These are phyloP conservation scores for bread wheat (Triticum aestivum) DNA, from an alignment of 176 grass and related monocot genomes.

Conservation along the genomic window IWGSC_CS_RefSeq_v2.1 NC_057812.1:42613922-42614421, in stretches of 20 bases:
- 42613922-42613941: slow-evolving; percentile 50
- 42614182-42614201: no score
- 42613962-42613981: slow-evolving; percentile 37
- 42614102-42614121: not conserved
- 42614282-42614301: no score
- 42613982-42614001: slow-evolving; percentile 39
- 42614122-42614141: no score
- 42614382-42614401: slow-evolving; percentile 5
- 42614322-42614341: not conserved
- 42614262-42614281: no score
- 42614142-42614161: no score
- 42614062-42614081: slow-evolving; percentile 33
- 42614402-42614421: slow-evolving; percentile 1
- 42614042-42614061: slow-evolving; percentile 21
- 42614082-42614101: not conserved
- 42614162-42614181: no score
- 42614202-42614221: no score
- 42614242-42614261: no score
- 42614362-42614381: not conserved
- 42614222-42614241: no score
- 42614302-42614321: not conserved
- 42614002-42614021: slow-evolving; percentile 8
- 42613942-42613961: slow-evolving; percentile 29
- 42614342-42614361: not conserved
- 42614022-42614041: not conserved